phyloP scores from a whole-genome alignment of 225 moss, liverwort and hornwort genomes.

The Polytrichum formosum region DNA sequence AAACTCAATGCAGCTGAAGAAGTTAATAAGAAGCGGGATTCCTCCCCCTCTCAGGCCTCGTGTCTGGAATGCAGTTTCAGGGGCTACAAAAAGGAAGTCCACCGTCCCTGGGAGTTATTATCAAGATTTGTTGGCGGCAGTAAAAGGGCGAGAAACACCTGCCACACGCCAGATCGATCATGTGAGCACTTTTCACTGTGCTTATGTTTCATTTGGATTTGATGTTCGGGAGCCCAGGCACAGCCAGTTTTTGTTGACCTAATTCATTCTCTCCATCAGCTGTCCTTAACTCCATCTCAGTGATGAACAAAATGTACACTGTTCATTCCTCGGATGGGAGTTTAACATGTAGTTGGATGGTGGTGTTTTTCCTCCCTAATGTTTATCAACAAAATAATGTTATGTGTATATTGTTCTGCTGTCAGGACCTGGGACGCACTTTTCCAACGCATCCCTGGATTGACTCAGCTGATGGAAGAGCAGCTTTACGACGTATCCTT shows the following conservation, averaged over 20 bases:
- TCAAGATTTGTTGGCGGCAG: conserved; percentile 81
- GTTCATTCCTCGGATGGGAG: background rate
- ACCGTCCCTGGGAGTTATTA: conserved; percentile 93
- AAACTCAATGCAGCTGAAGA: conserved; percentile 90
- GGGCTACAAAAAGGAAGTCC: conserved; percentile 77
- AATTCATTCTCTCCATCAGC: too few relatives aligned
- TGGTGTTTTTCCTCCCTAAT: too few relatives aligned
- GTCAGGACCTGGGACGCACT: conserved; percentile 95
- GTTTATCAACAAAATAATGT: too few relatives aligned
- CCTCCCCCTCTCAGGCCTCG: conserved; percentile 87
- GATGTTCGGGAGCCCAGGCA: too few relatives aligned
- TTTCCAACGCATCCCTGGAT: conserved; percentile 96
- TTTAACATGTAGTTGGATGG: background rate
- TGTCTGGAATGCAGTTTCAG: conserved; percentile 95
- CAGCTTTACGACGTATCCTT: conserved; percentile 88
- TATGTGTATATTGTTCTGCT: too few relatives aligned
- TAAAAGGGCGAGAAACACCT: conserved; percentile 79
- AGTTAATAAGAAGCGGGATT: conserved; percentile 92
- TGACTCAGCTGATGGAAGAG: conserved; percentile 86
- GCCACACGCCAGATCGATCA: conserved; percentile 98
- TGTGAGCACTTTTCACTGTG: conserved; percentile 27
- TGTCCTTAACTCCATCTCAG: too few relatives aligned
- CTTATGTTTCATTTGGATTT: background rate
- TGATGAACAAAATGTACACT: too few relatives aligned
- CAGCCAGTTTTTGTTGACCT: too few relatives aligned